Conservation (phyloP, 2,329 filamentous ascomycete genomes). For the Ophiostoma quercus region DNA sequence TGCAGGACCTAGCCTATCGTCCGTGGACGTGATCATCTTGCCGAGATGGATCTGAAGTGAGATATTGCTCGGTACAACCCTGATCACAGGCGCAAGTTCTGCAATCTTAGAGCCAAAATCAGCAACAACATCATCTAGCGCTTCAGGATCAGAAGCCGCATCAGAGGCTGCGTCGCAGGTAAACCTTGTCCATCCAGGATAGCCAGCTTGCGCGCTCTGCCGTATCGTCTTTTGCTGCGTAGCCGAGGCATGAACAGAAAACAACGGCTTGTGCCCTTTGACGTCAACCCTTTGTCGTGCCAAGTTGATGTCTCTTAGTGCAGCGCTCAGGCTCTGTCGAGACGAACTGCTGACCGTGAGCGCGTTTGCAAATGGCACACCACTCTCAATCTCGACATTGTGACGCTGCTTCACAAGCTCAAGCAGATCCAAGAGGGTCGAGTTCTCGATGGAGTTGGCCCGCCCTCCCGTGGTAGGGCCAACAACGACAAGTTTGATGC, state of each 20-base stretch:
- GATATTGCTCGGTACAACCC: not conserved
- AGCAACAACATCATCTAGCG: not conserved
- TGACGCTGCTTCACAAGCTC: constrained; percentile 18
- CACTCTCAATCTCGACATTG: constrained; percentile 15
- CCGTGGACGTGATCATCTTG: not conserved
- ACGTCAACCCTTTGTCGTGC: not conserved
- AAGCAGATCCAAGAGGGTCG: constrained; percentile 9
- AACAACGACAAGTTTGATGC: constrained; percentile 3
- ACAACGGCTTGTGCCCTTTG: not conserved
- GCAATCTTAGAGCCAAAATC: constrained; percentile 12
- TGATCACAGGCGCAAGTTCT: not conserved
- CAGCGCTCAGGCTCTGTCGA: not conserved
- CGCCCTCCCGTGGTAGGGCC: not conserved
- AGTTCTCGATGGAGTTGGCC: not conserved
- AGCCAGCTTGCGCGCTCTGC: not conserved
- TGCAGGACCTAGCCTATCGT: not conserved
- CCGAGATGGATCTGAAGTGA: constrained; percentile 19
- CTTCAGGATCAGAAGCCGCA: not conserved
- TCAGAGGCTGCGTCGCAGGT: not conserved
- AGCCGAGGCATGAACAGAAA: constrained; percentile 10
- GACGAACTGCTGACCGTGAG: not conserved
- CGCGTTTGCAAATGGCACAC: constrained; percentile 35
- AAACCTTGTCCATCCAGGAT: not conserved
- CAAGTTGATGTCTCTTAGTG: not conserved
- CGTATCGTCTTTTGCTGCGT: not conserved